Evolutionary conservation across 2,329 filamentous ascomycete species (phyloP).

Genomic region (Stagonosporopsis rhizophila): DNA sequence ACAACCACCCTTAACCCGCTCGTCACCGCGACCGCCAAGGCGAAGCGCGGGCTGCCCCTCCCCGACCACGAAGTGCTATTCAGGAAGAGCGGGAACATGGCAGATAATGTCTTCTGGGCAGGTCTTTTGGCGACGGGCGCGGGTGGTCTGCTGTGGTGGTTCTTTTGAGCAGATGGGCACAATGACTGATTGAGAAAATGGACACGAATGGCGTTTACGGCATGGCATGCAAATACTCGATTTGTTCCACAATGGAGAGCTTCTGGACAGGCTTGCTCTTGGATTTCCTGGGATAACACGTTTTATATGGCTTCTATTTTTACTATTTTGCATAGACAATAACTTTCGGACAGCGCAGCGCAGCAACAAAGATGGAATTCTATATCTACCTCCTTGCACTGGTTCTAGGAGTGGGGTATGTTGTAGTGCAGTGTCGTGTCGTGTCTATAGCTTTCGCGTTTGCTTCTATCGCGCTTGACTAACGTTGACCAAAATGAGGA

Average conservation of each 20-base stretch:
- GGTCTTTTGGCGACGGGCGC: slow-evolving; percentile 57
- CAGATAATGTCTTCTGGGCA: slow-evolving; percentile 60
- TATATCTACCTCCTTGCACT: slow-evolving; percentile 10
- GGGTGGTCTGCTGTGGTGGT: slow-evolving; percentile 58
- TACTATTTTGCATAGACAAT: not conserved
- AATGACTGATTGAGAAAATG: not conserved
- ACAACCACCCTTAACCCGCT: slow-evolving; percentile 69
- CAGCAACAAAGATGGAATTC: not conserved
- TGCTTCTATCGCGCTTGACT: not conserved
- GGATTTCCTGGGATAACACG: not conserved
- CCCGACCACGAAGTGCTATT: slow-evolving; percentile 49
- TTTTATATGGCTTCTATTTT: no score
- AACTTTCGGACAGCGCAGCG: slow-evolving; percentile 1
- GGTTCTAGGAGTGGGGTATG: slow-evolving; percentile 14
- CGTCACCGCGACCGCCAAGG: slow-evolving; percentile 47
- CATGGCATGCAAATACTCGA: not conserved
- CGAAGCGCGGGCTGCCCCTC: slow-evolving; percentile 48
- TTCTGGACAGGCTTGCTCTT: not conserved
- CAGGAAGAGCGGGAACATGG: slow-evolving; percentile 44
- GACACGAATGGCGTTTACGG: slow-evolving; percentile 5
- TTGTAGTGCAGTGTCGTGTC: slow-evolving; percentile 1
- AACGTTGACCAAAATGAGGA: not conserved
- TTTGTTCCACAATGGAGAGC: not conserved
- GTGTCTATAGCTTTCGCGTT: not conserved
- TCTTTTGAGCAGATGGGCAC: slow-evolving; percentile 39